Evolutionary conservation across 2,329 filamentous ascomycete genomes (phyloP), one percentile per base, ranked within the genome.

Genomic region (Sphaerostilbella broomeana): DNA sequence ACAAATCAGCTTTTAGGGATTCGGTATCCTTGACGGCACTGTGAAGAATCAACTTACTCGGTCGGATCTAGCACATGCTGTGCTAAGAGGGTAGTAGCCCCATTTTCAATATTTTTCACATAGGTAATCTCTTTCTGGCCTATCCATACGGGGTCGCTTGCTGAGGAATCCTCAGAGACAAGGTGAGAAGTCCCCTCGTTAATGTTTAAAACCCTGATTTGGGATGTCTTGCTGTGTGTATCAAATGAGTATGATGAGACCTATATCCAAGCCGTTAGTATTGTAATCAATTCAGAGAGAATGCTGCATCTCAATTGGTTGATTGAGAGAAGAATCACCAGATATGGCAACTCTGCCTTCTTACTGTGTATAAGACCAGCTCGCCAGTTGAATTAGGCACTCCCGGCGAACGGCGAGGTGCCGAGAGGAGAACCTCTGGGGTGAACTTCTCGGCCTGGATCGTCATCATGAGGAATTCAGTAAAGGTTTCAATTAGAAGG

Each of bases 191-290:
- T 70, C 22, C 82, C 81, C 6, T 74, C 77, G 31, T 72, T 65
- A 43, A 88, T 70, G 50, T 90, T 79, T 27, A 95, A 65, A 18
- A 90, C 60, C 13, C 81, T 76, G 49, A 84, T 80, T 63, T 88
- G 81, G 44, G 68, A 72, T 5, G 72, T 75, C 56, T 81, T 83
- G 32, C 71, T 70, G 56, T 94, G 86, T 1, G 76, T 72, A 26
- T 83, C 70, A 60, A 95, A 95, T 5, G 79, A 89, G 60, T 94
- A 95, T 2, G 81, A 78, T 1, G 83, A 85, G 12, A 79, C 68
- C 59, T 80, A 57, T 38, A 19, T 21, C 13, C 6, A 32, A 10
- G 17, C 18, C 4, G 29, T 31, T 27, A 42, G 29, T 28, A n/a
- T n/a, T 33, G n/a, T n/a, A 25, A 16, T 24, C 21, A n/a, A 17